Percentiles rank a stretch among this genome's conserved stretches.
Conservation (phyloP, 495 filamentous ascomycete genomes). For the Podospora comata region DNA sequence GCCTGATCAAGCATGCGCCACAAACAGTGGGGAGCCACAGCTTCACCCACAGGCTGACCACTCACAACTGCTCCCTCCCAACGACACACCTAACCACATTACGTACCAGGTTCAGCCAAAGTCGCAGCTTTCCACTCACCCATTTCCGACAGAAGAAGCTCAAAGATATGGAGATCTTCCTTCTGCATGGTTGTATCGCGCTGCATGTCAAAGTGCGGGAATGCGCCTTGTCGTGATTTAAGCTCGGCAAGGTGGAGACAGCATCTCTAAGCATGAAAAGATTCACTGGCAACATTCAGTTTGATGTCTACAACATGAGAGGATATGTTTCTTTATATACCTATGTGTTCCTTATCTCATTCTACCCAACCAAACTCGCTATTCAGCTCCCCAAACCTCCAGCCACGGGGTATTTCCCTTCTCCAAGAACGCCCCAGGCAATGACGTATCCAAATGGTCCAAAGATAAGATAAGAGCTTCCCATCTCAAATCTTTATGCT, state of each 20-base stretch:
- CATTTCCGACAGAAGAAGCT: not conserved
- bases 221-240: not conserved
- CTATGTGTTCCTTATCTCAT: too few species aligned
- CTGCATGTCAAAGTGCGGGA: slow-evolving; percentile 3
- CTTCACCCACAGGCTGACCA: slow-evolving; percentile 13
- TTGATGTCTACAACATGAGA: not conserved
- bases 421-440: too few species aligned
- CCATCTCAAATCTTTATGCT: too few species aligned
- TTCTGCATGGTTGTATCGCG: slow-evolving; percentile 1
- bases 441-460: too few species aligned
- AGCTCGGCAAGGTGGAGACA: not conserved
- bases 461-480: too few species aligned
- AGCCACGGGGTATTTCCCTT: too few species aligned
- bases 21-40: not conserved
- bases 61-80: slow-evolving; percentile 16
- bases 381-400: too few species aligned
- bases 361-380: too few species aligned
- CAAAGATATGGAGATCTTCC: slow-evolving; percentile 8
- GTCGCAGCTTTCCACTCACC: not conserved
- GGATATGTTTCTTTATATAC: too few species aligned
- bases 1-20: slow-evolving; percentile 2
- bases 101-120: slow-evolving; percentile 17
- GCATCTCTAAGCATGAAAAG: not conserved
- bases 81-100: slow-evolving; percentile 27
- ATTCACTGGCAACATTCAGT: too few species aligned